These are phyloP conservation scores for Haplographium delicatum DNA, from an alignment of 495 filamentous ascomycete genomes.

Conservation along the genomic window DNA sequence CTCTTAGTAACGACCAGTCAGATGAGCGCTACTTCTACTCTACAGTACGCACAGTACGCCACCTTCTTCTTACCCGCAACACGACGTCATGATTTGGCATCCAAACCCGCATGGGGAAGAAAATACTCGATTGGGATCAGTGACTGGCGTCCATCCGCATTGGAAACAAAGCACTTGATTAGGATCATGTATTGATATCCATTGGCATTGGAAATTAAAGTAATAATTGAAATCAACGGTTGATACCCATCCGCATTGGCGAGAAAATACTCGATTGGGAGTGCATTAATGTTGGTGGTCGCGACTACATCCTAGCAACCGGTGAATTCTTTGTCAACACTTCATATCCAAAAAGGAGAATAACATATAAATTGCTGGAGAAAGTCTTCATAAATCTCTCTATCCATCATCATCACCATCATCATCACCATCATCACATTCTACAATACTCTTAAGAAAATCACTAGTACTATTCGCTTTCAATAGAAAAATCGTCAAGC, in stretches of 20 bases:
- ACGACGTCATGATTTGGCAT: neutral
- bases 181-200: too few relatives aligned
- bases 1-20: too few relatives aligned
- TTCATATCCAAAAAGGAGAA: neutral
- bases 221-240: too few relatives aligned
- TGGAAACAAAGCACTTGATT: neutral
- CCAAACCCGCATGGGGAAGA: neutral
- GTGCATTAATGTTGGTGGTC: too few relatives aligned
- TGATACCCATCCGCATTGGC: too few relatives aligned
- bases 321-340: neutral
- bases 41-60: too few relatives aligned
- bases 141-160: neutral
- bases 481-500: too few relatives aligned
- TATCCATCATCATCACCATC: conserved; percentile 13
- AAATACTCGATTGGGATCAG: neutral
- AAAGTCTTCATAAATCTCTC: neutral
- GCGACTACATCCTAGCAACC: too few relatives aligned
- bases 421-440: conserved; percentile 28
- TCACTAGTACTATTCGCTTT: too few relatives aligned
- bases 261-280: neutral
- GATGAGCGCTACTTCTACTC: too few relatives aligned
- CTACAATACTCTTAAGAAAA: neutral
- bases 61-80: neutral
- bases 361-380: neutral
- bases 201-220: too few relatives aligned